Evolutionary conservation across 352 stramenopile species (phyloP).

Genomic region (Globisporangium paddicum): DNA sequence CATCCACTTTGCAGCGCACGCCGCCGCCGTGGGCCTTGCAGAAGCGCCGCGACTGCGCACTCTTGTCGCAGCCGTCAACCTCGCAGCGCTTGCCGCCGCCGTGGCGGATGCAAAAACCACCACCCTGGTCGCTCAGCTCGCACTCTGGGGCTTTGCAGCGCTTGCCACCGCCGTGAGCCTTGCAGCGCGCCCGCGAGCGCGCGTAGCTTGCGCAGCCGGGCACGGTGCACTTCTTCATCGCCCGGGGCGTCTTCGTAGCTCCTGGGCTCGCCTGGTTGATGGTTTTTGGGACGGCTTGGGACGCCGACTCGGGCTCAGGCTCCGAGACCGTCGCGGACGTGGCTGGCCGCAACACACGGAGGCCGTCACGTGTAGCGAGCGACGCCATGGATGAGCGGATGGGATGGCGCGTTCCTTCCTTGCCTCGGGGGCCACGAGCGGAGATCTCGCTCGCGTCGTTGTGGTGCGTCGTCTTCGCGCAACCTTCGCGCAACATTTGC

Average conservation of each 20-base stretch:
- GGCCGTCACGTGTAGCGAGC: neutral
- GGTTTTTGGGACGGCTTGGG: neutral
- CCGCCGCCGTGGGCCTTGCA: conserved; percentile 55
- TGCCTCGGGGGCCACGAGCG: no score
- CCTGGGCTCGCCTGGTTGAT: neutral
- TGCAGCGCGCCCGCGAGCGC: conserved; percentile 12
- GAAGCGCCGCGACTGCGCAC: conserved; percentile 45
- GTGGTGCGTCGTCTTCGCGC: neutral
- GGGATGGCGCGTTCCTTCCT: neutral
- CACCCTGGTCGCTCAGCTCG: conserved; percentile 13
- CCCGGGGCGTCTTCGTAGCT: neutral
- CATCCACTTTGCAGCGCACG: conserved; percentile 30
- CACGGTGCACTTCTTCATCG: conserved; percentile 9
- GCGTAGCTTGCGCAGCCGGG: conserved; percentile 10
- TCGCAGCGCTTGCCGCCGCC: conserved; percentile 74
- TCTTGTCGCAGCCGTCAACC: conserved; percentile 29
- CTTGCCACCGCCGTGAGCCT: conserved; percentile 40
- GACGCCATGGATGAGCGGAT: neutral
- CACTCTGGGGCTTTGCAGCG: conserved; percentile 26
- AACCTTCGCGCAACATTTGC: conserved; percentile 1
- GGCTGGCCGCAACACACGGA: neutral
- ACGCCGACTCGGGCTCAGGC: neutral
- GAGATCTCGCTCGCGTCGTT: neutral
- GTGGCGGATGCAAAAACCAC: conserved; percentile 69
- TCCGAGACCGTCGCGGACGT: neutral